Evolutionary conservation across 2,329 filamentous ascomycete species (phyloP).

Genomic region (Pyricularia sp.): DNA sequence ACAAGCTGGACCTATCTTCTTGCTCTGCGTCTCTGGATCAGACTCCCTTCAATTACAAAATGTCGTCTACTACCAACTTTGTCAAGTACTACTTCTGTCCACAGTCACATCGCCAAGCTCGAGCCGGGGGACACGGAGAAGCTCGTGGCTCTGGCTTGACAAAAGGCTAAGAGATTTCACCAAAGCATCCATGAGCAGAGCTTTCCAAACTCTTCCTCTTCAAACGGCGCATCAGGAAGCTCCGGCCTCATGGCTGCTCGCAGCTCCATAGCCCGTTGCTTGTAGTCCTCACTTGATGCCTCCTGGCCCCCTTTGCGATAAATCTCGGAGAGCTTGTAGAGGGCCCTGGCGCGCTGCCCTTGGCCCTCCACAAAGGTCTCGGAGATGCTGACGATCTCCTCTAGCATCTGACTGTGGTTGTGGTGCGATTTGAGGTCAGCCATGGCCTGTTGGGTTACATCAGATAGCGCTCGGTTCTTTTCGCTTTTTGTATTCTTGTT

Average conservation of each 20-base stretch:
- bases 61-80: not conserved
- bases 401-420: conserved; percentile 10
- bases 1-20: too few relatives aligned
- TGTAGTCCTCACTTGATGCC: not conserved
- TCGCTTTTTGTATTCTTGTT: not conserved
- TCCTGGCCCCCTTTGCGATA: conserved; percentile 2
- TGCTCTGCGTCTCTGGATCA: too few relatives aligned
- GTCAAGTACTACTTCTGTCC: not conserved
- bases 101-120: not conserved
- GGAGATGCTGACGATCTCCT: conserved; percentile 14
- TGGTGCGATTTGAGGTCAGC: not conserved
- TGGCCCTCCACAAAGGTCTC: conserved; percentile 15
- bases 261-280: conserved; percentile 9
- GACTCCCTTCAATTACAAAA: too few relatives aligned
- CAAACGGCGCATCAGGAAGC: not conserved
- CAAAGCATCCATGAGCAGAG: conserved; percentile 5
- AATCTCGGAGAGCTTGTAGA: conserved; percentile 14
- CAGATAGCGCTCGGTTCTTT: not conserved
- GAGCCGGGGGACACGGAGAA: not conserved
- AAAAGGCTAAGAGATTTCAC: not conserved
- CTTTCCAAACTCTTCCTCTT: conserved; percentile 3
- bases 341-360: conserved; percentile 14
- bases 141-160: too few relatives aligned
- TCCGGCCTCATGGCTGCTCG: conserved; percentile 8
- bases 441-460: conserved; percentile 5